Conservation (phyloP, 1,139 yeast species). For the Pichia sp. region DNA sequence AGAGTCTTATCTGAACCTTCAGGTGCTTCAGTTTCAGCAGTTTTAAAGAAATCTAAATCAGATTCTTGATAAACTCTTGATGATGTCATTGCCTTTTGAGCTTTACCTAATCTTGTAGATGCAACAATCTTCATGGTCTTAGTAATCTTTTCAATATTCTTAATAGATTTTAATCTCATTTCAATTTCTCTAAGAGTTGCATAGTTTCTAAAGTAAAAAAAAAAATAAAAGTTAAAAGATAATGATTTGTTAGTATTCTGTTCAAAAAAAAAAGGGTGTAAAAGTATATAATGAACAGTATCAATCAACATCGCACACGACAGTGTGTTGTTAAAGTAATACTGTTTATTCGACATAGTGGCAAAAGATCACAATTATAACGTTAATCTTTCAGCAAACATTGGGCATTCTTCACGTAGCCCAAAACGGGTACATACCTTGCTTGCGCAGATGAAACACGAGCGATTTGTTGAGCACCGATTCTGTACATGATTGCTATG, state of each 20-base stretch:
- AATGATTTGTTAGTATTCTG: constrained; percentile 1
- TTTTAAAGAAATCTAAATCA: constrained; percentile 70
- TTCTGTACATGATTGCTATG: constrained; percentile 47
- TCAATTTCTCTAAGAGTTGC: constrained; percentile 99
- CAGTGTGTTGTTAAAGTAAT: no score
- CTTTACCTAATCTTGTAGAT: constrained; percentile 91
- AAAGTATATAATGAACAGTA: no score
- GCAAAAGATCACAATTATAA: no score
- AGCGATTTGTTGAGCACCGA: constrained; percentile 57
- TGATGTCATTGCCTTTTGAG: constrained; percentile 89
- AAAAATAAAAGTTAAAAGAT: not conserved
- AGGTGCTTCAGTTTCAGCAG: constrained; percentile 63
- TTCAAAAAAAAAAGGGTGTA: not conserved
- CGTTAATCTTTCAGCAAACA: no score
- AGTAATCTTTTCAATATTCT: constrained; percentile 98
- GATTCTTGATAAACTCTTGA: constrained; percentile 82
- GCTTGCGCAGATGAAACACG: constrained; percentile 37
- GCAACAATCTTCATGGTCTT: constrained; percentile 99
- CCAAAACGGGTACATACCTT: constrained; percentile 25
- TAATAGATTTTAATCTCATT: constrained; percentile 94
- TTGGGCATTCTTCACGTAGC: no score
- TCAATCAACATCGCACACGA: no score
- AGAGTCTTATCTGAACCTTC: constrained; percentile 57
- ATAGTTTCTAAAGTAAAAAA: constrained; percentile 55
- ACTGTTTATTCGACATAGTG: no score